Base-by-base conservation (phyloP, 768 basidiomycete species). In the Calocybe cyanea region DNA sequence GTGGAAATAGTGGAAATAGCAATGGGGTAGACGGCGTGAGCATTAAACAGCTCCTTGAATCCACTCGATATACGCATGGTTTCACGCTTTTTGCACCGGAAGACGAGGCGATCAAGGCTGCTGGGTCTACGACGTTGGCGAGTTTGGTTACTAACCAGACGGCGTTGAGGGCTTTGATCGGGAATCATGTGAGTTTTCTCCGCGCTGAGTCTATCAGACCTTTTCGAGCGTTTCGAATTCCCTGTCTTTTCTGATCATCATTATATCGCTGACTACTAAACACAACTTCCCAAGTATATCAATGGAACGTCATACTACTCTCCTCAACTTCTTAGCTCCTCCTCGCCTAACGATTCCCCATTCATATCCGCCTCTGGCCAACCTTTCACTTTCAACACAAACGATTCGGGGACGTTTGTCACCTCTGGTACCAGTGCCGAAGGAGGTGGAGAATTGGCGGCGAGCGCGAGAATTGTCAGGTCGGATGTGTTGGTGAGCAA, bases 221-320 rank as follows among this genome's bases (percentile, higher is more conserved):
- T 6, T 21, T 8, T 13, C 15, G 11, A n/a, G n/a, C n/a, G n/a
- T n/a, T n/a, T 41, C 37, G 15, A 14, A 21, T 17, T 31, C 13
- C 21, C 17, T 2, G 10, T 35, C n/a, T n/a, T n/a, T n/a, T n/a
- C n/a, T n/a, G n/a, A n/a, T n/a, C n/a, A n/a, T n/a, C n/a, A n/a
- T n/a, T n/a, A n/a, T n/a, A n/a, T n/a, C n/a, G n/a, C n/a, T n/a
- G n/a, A n/a, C n/a, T n/a, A n/a, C n/a, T n/a, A n/a, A 9, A 47
- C 34, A 9, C n/a, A n/a, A n/a, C n/a, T 7, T 40, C 19, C 14
- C 11, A 42, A 83, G 80, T 60, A 80, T 48, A 76, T 89, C 54
- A 87, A 87, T 61, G 85, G 81, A 19, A 74, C 85, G 0, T 72
- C 80, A 0, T 61, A 78, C 10, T 89, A 89, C 66, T 83, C 83